These are phyloP conservation scores for Amoeboaphelidium protococcarum DNA, from an alignment of 371 early-diverging fungal genomes.

Conservation along the genomic window DNA sequence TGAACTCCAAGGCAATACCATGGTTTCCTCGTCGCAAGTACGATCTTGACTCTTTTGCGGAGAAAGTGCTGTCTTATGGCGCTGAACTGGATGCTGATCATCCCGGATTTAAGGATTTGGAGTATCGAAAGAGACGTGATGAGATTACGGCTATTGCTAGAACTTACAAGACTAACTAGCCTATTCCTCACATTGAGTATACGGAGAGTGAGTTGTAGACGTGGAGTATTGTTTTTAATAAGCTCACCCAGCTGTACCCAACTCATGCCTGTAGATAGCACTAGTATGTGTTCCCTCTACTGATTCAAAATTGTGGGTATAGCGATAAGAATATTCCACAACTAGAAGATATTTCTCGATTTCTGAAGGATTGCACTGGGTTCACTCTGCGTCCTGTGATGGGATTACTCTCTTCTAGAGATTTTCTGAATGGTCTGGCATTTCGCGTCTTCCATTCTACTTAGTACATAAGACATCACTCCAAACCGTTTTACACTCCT, in stretches of 20 bases:
- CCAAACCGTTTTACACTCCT: slow-evolving; percentile 72
- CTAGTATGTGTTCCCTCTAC: slow-evolving; percentile 62
- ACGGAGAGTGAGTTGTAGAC: slow-evolving; percentile 50
- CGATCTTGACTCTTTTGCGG: slow-evolving; percentile 78
- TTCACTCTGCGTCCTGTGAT: slow-evolving; percentile 84
- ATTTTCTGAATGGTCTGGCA: slow-evolving; percentile 87
- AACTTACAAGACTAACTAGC: slow-evolving; percentile 42
- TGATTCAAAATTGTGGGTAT: slow-evolving; percentile 78
- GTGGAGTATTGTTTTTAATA: slow-evolving; percentile 57
- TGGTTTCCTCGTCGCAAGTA: slow-evolving; percentile 86
- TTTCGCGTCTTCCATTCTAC: slow-evolving; percentile 92
- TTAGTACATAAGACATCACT: slow-evolving; percentile 83
- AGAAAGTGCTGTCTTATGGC: slow-evolving; percentile 73
- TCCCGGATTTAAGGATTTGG: slow-evolving; percentile 69
- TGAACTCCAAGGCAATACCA: slow-evolving; percentile 29
- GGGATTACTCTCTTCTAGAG: slow-evolving; percentile 72
- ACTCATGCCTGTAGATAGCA: slow-evolving; percentile 77
- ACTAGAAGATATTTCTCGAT: slow-evolving; percentile 60
- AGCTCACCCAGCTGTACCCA: slow-evolving; percentile 44
- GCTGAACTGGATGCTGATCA: slow-evolving; percentile 51
- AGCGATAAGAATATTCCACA: slow-evolving; percentile 63
- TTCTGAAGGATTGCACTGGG: slow-evolving; percentile 85
- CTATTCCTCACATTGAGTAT: slow-evolving; percentile 63
- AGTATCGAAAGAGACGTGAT: slow-evolving; percentile 53
- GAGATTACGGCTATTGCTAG: slow-evolving; percentile 68